Evolutionary conservation across 1,284 basidiomycete species (phyloP), one percentile per base, ranked within the genome.

Genomic region (Tilletiaria anomala): DNA sequence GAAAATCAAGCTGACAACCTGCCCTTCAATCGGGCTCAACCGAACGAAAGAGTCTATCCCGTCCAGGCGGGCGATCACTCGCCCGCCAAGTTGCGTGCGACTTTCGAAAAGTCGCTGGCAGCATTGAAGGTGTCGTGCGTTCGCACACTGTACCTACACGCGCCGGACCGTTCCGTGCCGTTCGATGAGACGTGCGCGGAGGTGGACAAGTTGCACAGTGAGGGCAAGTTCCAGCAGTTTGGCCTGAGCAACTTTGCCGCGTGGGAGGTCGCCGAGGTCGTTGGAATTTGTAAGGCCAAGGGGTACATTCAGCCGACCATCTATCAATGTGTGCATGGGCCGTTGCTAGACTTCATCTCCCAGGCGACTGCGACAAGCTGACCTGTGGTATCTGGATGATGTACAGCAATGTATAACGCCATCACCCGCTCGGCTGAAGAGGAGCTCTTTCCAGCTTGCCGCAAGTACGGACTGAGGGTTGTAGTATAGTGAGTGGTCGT

Each of bases 191-290:
- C 75, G 0, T 55, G 76, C 21, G 68, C 68, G 40, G 72, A 71
- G 1, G 69, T 74, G 37, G 68, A 77, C 58, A 71, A 73, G 4
- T 68, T 73, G 17, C 68, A 76, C 64, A 69, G 73, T 45, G 70
- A 73, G 48, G 74, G 75, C 15, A 68, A 69, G 41, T 73, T 73
- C 57, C 60, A 68, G 40, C 54, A 68, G 26, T 68, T 77, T 47
- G 76, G 75, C 4, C 68, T 78, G 47, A 73, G 72, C 53, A 77
- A 77, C 63, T 76, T 71, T 57, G 66, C 54, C 5, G 53, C 50
- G 5, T 71, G 74, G 72, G 77, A 80, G 55, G 79, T 82, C 1
- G 77, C 78, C 2, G 72, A 78, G 58, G 76, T 80, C 3, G 72
- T 76, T n/a, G 60, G 55, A 2, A 74, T 79, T 43, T 76, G 75